phyloP scores from a whole-genome alignment of 108 stramenopile species.

The Fragilaria radians region DNA sequence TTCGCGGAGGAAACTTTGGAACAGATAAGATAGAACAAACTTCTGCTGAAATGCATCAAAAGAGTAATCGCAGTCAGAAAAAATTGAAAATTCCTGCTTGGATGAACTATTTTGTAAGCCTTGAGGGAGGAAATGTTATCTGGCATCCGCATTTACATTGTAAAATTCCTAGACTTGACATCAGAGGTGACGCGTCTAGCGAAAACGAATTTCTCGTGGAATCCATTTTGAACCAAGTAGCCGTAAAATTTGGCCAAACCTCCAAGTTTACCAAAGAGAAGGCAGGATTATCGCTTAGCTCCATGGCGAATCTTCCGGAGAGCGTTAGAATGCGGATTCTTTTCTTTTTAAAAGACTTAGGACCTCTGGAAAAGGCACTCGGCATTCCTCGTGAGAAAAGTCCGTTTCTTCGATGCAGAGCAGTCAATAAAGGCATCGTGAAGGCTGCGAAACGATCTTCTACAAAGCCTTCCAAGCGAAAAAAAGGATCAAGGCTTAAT shows the following conservation, averaged over 20 bases:
- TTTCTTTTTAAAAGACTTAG: slow-evolving; percentile 54
- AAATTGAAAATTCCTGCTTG: slow-evolving; percentile 2
- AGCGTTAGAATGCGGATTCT: slow-evolving; percentile 57
- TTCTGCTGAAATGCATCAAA: no score
- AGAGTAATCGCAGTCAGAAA: no score
- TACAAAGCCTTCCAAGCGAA: not conserved
- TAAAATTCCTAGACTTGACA: slow-evolving; percentile 38
- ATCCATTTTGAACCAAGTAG: slow-evolving; percentile 40
- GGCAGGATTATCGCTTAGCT: slow-evolving; percentile 20
- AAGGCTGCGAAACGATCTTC: slow-evolving; percentile 22
- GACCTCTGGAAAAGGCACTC: slow-evolving; percentile 50
- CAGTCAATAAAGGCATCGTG: slow-evolving; percentile 56
- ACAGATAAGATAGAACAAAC: not conserved
- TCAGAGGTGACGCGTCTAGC: slow-evolving; percentile 39
- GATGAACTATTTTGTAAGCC: slow-evolving; percentile 22
- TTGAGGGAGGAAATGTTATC: slow-evolving; percentile 37
- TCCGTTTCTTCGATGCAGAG: slow-evolving; percentile 48
- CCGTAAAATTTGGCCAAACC: slow-evolving; percentile 38
- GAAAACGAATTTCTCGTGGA: slow-evolving; percentile 50
- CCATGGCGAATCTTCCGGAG: slow-evolving; percentile 53
- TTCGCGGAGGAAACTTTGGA: slow-evolving; percentile 5
- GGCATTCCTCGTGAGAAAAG: slow-evolving; percentile 45
- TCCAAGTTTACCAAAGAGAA: slow-evolving; percentile 1
- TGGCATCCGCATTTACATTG: slow-evolving; percentile 38
- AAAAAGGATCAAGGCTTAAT: not conserved